Conservation (phyloP, 2,329 filamentous ascomycete genomes). For the Nemania bipapillata region DNA sequence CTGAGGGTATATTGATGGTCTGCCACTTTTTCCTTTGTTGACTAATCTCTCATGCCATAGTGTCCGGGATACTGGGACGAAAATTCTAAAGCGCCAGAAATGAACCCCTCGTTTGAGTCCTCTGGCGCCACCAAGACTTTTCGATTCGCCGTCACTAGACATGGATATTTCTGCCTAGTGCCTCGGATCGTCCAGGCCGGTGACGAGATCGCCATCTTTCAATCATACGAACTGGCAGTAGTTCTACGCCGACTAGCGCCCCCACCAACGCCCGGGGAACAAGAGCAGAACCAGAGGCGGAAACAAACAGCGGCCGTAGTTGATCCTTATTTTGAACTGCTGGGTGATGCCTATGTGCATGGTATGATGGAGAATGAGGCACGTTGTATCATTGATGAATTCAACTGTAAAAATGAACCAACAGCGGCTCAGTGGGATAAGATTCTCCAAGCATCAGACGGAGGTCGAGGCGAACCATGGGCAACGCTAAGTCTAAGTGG, state of each 20-base stretch:
- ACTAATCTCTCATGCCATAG: not conserved
- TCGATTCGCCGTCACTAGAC: conserved; percentile 42
- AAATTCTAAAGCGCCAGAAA: not conserved
- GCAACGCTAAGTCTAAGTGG: conserved; percentile 36
- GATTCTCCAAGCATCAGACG: conserved; percentile 31
- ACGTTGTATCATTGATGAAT: conserved; percentile 43
- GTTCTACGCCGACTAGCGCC: conserved; percentile 28
- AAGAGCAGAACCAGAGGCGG: not conserved
- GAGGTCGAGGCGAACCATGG: conserved; percentile 39
- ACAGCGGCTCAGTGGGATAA: conserved; percentile 35
- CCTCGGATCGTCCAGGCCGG: conserved; percentile 29
- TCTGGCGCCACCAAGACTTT: conserved; percentile 34
- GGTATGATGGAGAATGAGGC: conserved; percentile 46
- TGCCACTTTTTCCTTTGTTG: not conserved
- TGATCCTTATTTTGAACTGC: conserved; percentile 39
- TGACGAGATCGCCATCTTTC: conserved; percentile 40
- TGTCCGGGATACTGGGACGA: conserved; percentile 33
- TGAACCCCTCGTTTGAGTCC: conserved; percentile 35
- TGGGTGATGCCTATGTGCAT: conserved; percentile 44
- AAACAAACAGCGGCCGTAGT: not conserved
- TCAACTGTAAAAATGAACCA: conserved; percentile 38
- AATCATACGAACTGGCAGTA: conserved; percentile 34
- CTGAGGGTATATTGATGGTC: not conserved
- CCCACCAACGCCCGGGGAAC: not conserved
- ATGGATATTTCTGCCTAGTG: conserved; percentile 45